Evolutionary conservation across 164 flowering plant genomes (phyloP).

Genomic region (Taxillus chinensis): DNA sequence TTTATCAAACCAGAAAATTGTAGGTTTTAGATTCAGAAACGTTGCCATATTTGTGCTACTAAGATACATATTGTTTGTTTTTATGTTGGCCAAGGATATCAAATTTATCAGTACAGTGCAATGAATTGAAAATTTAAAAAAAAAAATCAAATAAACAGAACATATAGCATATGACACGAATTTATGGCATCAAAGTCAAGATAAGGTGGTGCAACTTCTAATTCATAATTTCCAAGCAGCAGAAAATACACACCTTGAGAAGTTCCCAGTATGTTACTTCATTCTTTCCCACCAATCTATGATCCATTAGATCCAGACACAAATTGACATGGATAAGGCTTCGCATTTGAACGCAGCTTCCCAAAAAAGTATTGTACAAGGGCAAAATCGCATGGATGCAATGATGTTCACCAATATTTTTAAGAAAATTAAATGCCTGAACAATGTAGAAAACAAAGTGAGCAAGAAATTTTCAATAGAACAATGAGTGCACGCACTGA

Average conservation of each 20-base stretch:
- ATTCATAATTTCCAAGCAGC: background rate
- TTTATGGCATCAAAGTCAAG: background rate
- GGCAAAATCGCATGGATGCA: conserved; percentile 24
- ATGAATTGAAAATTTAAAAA: too few relatives aligned
- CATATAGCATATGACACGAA: background rate
- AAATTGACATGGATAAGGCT: conserved; percentile 27
- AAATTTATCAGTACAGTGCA: too few relatives aligned
- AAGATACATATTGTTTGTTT: too few relatives aligned
- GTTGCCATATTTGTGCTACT: too few relatives aligned
- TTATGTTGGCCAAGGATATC: too few relatives aligned
- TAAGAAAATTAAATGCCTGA: conserved; percentile 60
- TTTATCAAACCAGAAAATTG: too few relatives aligned
- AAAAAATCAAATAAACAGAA: too few relatives aligned
- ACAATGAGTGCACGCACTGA: background rate
- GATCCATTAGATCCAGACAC: conserved; percentile 74
- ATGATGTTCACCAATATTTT: conserved; percentile 29
- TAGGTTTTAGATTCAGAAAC: too few relatives aligned
- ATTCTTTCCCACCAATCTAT: conserved; percentile 46
- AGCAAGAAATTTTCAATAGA: background rate
- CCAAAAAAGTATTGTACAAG: conserved; percentile 46
- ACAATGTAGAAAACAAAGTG: conserved; percentile 6
- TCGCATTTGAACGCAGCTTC: conserved; percentile 30
- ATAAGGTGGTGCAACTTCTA: background rate
- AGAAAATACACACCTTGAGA: conserved; percentile 52
- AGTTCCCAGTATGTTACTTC: conserved; percentile 54